Percentiles rank a stretch among this genome's conserved stretches.
phyloP scores from a whole-genome alignment of 805 yeast species.

The Zygoascus flipseniorum region DNA sequence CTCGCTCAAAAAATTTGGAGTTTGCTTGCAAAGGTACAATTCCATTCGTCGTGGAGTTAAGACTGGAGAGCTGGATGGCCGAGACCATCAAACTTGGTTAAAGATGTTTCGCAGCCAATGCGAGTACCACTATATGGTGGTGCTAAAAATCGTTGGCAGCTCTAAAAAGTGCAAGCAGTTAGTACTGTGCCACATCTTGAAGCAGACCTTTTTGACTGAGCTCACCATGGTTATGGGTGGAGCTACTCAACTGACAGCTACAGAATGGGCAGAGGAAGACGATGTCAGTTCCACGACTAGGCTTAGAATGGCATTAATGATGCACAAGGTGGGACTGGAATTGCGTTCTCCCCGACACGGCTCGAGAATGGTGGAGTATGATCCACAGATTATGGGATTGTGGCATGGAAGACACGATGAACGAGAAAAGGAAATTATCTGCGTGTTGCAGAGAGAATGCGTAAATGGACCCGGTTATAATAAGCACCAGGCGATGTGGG shows the following conservation, averaged over 20 bases:
- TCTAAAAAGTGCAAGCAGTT: not conserved
- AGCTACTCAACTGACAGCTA: not conserved
- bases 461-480: not conserved
- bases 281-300: not conserved
- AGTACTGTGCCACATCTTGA: not conserved
- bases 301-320: conserved; percentile 1
- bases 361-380: conserved; percentile 12
- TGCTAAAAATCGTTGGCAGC: not conserved
- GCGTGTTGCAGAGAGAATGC: not conserved
- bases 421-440: not conserved
- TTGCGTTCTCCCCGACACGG: not conserved
- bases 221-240: not conserved
- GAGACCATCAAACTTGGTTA: not conserved
- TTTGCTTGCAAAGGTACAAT: not conserved
- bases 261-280: conserved; percentile 2
- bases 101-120: not conserved
- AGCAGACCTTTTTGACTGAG: not conserved
- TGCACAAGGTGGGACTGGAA: not conserved
- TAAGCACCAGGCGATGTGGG: conserved; percentile 10
- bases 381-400: conserved; percentile 1
- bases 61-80: not conserved
- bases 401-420: conserved; percentile 9
- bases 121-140: conserved; percentile 1
- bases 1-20: not conserved
- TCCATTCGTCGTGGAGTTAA: not conserved